Percentiles rank a stretch among this genome's conserved stretches.
Conservation (phyloP, 805 yeast species). For the Candida quercuum region DNA sequence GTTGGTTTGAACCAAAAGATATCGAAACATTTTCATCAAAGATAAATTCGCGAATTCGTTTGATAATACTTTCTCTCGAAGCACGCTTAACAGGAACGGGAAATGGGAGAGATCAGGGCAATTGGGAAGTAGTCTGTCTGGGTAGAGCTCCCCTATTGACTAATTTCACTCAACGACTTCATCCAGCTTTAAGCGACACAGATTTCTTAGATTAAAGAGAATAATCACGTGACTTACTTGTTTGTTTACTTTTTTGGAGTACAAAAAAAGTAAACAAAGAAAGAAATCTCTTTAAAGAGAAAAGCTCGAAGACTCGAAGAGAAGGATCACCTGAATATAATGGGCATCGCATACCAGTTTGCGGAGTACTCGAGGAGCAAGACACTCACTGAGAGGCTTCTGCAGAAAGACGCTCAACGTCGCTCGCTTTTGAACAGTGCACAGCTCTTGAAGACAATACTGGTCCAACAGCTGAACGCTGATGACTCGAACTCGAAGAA, state of each 20-base stretch:
- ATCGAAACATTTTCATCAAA: no score
- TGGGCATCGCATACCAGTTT: conserved; percentile 1
- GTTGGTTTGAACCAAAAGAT: no score
- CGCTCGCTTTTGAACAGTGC: conserved; percentile 16
- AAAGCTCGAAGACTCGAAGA: not conserved
- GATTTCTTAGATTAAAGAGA: no score
- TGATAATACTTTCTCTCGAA: not conserved
- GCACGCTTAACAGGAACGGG: no score
- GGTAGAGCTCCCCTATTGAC: no score
- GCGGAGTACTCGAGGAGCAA: conserved; percentile 7
- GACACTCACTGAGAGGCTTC: conserved; percentile 2
- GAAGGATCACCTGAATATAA: not conserved
- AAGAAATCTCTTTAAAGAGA: not conserved
- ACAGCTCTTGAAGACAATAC: conserved; percentile 11
- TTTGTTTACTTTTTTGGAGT: conserved; percentile 1
- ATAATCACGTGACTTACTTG: not conserved
- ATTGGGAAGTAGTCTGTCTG: no score
- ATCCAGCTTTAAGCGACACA: no score
- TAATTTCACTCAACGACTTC: no score
- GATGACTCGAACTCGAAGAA: conserved; percentile 12
- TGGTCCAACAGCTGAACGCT: conserved; percentile 13
- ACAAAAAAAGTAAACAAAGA: not conserved
- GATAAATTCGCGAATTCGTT: not conserved
- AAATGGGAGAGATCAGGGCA: no score
- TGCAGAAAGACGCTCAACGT: conserved; percentile 13